phyloP scores from a whole-genome alignment of 495 filamentous ascomycete species.

The Neurospora cerealis region DNA sequence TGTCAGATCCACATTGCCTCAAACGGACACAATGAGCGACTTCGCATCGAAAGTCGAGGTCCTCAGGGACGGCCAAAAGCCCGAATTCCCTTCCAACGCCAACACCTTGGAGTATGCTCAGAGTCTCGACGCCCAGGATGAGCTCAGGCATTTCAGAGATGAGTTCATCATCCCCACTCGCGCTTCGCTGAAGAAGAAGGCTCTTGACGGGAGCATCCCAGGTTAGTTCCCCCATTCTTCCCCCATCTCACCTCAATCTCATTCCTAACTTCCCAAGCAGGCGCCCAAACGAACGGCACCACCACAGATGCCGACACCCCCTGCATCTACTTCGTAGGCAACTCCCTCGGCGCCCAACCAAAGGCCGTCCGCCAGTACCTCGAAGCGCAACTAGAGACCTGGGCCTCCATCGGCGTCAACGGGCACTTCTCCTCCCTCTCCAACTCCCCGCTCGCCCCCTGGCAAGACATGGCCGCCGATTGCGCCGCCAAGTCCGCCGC shows the following conservation, averaged over 20 bases:
- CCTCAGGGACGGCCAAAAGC: conserved; percentile 8
- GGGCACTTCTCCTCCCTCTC: conserved; percentile 75
- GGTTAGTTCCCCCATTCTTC: too few relatives aligned
- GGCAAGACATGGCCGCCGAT: conserved; percentile 66
- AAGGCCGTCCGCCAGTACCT: conserved; percentile 54
- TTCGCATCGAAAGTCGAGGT: background rate
- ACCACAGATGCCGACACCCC: conserved; percentile 18
- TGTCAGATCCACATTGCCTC: background rate
- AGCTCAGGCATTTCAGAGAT: conserved; percentile 51
- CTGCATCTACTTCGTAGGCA: conserved; percentile 83
- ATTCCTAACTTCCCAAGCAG: too few relatives aligned
- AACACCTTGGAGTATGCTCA: conserved; percentile 11
- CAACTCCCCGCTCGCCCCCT: conserved; percentile 55
- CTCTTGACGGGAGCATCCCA: conserved; percentile 36
- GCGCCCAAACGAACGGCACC: background rate
- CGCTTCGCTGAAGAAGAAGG: conserved; percentile 52
- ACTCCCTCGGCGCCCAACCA: conserved; percentile 86
- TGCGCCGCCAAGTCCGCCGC: conserved; percentile 62
- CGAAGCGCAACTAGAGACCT: conserved; percentile 65
- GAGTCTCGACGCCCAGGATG: conserved; percentile 56
- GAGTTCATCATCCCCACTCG: conserved; percentile 79
- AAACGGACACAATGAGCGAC: background rate
- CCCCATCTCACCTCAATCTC: too few relatives aligned
- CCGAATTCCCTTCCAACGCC: conserved; percentile 9
- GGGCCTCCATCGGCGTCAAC: conserved; percentile 79